Evolutionary conservation across 805 yeast genomes (phyloP).

Genomic region (Nakazawaea laoshanensis): DNA sequence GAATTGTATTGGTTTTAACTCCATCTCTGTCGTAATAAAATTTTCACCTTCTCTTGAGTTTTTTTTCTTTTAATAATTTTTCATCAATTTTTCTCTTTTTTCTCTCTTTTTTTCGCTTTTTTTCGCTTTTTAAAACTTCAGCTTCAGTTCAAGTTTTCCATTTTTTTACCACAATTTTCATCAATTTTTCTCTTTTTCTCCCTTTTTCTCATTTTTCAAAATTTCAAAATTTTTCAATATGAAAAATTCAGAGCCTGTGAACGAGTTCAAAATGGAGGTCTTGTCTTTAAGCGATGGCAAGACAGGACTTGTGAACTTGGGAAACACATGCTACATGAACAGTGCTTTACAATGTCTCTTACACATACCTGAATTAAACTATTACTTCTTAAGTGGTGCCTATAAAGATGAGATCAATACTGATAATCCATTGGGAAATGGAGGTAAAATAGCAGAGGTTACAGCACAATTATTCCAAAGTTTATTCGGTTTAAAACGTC

Average conservation of each 20-base stretch:
- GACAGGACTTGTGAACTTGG: slow-evolving; percentile 62
- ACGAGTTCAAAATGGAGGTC: no score
- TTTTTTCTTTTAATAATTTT: slow-evolving; percentile 1
- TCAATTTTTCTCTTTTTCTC: no score
- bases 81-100: neutral
- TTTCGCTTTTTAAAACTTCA: no score
- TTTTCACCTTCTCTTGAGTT: no score
- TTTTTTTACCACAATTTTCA: no score
- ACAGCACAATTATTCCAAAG: slow-evolving; percentile 64
- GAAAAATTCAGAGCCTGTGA: no score
- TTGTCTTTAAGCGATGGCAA: slow-evolving; percentile 33
- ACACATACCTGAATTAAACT: slow-evolving; percentile 76
- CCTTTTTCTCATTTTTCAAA: no score
- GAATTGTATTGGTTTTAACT: slow-evolving; percentile 44
- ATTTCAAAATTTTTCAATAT: no score
- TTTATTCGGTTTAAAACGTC: slow-evolving; percentile 32
- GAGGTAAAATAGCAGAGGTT: slow-evolving; percentile 71
- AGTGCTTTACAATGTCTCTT: slow-evolving; percentile 85
- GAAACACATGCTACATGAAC: slow-evolving; percentile 93
- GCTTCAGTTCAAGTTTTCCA: no score
- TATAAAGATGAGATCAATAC: slow-evolving; percentile 61
- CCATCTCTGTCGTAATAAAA: neutral
- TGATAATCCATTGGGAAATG: slow-evolving; percentile 77
- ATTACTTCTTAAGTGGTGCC: slow-evolving; percentile 60
- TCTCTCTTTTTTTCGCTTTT: no score